Conservation (phyloP, 257 asterid genomes). For the Osmanthus fragrans region DNA sequence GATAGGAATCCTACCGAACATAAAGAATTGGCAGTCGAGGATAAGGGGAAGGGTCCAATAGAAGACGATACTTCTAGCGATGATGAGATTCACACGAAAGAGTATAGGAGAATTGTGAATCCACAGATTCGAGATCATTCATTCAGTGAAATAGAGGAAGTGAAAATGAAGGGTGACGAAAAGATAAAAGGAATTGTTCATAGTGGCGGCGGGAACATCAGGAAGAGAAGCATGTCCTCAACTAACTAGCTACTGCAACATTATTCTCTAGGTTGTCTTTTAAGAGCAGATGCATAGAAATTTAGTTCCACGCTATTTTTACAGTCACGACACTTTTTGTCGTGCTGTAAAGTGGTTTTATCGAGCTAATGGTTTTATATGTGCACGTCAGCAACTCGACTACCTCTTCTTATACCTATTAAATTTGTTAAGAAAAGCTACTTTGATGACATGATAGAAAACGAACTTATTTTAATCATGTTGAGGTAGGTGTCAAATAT, state of each 20-base stretch:
- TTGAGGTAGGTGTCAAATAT: too few relatives aligned
- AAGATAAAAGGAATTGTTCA: slow-evolving; percentile 14
- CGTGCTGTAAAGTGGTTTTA: too few relatives aligned
- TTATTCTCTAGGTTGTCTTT: neutral
- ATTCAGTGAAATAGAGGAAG: slow-evolving; percentile 39
- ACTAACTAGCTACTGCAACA: neutral
- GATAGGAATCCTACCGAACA: slow-evolving; percentile 22
- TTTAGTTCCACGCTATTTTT: too few relatives aligned
- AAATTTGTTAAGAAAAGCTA: too few relatives aligned
- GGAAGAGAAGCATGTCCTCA: slow-evolving; percentile 66
- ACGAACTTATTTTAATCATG: too few relatives aligned
- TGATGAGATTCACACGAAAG: slow-evolving; percentile 39
- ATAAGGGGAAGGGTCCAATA: slow-evolving; percentile 44
- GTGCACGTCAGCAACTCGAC: too few relatives aligned
- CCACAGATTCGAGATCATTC: slow-evolving; percentile 31
- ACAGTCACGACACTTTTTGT: too few relatives aligned
- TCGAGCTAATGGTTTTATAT: too few relatives aligned
- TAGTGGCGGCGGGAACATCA: slow-evolving; percentile 35
- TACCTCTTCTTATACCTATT: too few relatives aligned
- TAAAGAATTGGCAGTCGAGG: slow-evolving; percentile 26
- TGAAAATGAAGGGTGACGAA: slow-evolving; percentile 20
- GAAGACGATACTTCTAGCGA: slow-evolving; percentile 42
- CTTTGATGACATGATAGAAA: too few relatives aligned
- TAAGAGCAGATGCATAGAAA: too few relatives aligned
- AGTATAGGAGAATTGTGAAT: slow-evolving; percentile 19